These are phyloP conservation scores for Groenewaldozyma auringiensis DNA, from an alignment of 1,139 yeast genomes.

Conservation along the genomic window DNA sequence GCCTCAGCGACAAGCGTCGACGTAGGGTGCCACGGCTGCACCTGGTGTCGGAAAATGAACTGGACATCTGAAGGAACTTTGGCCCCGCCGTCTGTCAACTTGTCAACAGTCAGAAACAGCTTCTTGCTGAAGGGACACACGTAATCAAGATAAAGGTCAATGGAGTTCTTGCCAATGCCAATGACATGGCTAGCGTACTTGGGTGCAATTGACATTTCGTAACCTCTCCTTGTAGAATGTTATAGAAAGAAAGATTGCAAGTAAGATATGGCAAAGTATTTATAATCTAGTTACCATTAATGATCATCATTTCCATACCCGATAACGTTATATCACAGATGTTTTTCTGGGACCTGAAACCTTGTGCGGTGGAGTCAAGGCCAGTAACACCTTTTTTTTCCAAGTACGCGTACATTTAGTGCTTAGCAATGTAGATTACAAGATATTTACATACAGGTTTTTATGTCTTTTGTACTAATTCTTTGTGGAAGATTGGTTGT, in stretches of 20 bases:
- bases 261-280: too few species aligned
- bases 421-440: too few species aligned
- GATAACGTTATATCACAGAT: too few species aligned
- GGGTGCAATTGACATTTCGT: conserved; percentile 28
- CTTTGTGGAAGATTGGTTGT: too few species aligned
- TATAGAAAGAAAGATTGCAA: neutral
- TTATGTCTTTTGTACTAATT: too few species aligned
- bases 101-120: conserved; percentile 48
- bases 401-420: too few species aligned
- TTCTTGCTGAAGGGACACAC: conserved; percentile 69
- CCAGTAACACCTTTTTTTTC: too few species aligned
- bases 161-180: conserved; percentile 29
- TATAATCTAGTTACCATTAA: too few species aligned
- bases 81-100: conserved; percentile 47
- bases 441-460: too few species aligned
- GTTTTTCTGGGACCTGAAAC: too few species aligned
- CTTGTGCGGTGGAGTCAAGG: too few species aligned
- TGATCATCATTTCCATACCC: too few species aligned
- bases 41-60: conserved; percentile 46
- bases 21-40: conserved; percentile 85
- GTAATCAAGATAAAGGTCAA: conserved; percentile 67
- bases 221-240: neutral
- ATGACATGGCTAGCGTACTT: conserved; percentile 25
- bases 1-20: conserved; percentile 66
- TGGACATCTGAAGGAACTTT: conserved; percentile 47